Conservation (phyloP, 129 eudicot species). For the Sambucus nigra region DNA sequence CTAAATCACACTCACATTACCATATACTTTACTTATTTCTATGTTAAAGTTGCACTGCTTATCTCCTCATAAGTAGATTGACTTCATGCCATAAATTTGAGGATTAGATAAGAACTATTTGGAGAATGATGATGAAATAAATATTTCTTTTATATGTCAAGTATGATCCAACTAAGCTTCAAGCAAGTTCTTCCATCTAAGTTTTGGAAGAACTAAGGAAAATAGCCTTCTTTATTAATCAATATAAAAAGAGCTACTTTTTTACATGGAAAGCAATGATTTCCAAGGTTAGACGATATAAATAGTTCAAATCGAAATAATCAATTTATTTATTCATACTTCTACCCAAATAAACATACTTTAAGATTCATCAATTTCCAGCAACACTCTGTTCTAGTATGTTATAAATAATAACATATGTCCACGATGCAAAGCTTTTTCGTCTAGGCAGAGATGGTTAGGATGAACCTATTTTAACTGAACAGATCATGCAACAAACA, state of each 20-base stretch:
- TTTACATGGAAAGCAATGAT: neutral
- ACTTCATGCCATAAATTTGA: neutral
- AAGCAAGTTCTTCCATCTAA: neutral
- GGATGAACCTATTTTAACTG: neutral
- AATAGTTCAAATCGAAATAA: no score
- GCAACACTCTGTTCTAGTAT: neutral
- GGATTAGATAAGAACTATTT: neutral
- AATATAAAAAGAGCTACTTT: neutral
- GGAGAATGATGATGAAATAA: conserved; percentile 13
- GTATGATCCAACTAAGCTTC: neutral
- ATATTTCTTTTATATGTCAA: conserved; percentile 1
- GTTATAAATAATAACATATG: neutral
- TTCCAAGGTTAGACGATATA: neutral
- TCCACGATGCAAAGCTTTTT: neutral
- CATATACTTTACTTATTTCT: neutral
- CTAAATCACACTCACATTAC: conserved; percentile 6
- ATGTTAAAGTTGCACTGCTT: no score
- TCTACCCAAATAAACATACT: no score
- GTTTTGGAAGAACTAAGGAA: neutral
- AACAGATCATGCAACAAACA: neutral
- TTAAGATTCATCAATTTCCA: no score
- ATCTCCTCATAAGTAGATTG: no score
- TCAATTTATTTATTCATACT: no score
- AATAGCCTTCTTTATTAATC: neutral
- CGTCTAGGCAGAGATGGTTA: no score